Evolutionary conservation across 371 early-diverging fungal genomes (phyloP), one percentile per base, ranked within the genome.

Genomic region (Choanephora cucurbitarum): DNA sequence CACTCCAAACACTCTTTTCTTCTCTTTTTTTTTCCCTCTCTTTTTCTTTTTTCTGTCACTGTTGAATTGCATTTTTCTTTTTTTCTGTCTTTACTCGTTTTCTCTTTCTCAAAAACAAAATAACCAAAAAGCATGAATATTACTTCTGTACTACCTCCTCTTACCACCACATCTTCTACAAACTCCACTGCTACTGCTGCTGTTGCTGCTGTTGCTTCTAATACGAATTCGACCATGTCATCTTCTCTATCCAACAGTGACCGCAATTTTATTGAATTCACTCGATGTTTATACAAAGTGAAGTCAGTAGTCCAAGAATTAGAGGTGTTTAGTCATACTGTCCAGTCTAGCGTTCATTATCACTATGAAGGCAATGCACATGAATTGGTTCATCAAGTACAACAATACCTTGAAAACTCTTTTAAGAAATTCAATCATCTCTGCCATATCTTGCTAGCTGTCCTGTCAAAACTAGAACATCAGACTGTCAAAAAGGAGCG

Each of bases 221-320:
- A 5, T 41, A 14, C 18, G 7, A 41, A 37, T 37, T 13, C 15
- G 39, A 28, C 28, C 3, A 28, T 28, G 28, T 28, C 28, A 28
- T 59, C 60, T 3, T 56, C 48, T 22, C 23, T 60, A 33, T 59
- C 65, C 22, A 52, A 43, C n/a, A 59, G 41, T 33, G 67, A 66
- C 42, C 62, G 55, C 13, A 62, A 23, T 34, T 58, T 58, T 33
- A 58, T 66, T 24, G 62, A 66, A 24, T 66, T 66, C 37, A 55
- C 58, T 19, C 62, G 62, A 3, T 66, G 67, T 40, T 44, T 66
- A 44, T 62, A 61, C 37, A 66, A 58, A 51, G 55, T 55, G 15
- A 66, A 66, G 44, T 49, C 51, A 2, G 46, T 66, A 1, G 55
- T 66, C 10, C 37, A 52, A 32, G 62, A 66, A 31, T 39, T 66